phyloP scores from a whole-genome alignment of 1,284 basidiomycete genomes.

The Erythrobasidium hasegawianum region DNA sequence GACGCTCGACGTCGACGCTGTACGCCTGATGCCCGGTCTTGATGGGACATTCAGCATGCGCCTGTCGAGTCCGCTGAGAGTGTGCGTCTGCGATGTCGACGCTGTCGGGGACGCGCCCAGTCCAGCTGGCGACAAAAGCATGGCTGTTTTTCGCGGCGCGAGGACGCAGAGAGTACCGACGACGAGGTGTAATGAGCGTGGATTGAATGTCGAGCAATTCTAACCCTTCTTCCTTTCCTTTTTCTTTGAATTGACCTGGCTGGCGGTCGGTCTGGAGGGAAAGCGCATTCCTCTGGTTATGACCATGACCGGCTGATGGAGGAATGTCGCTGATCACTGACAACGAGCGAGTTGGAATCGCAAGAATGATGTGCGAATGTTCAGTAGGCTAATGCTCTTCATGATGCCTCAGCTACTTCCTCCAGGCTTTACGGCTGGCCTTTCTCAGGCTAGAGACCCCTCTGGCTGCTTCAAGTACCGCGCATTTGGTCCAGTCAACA shows the following conservation, averaged over 20 bases:
- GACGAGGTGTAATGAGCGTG: not conserved
- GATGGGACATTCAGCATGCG: not conserved
- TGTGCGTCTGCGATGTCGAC: not conserved
- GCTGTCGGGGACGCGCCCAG: slow-evolving; percentile 16
- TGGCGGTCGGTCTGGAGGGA: not conserved
- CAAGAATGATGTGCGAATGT: slow-evolving; percentile 2
- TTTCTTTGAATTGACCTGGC: not conserved
- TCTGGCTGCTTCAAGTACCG: slow-evolving; percentile 13
- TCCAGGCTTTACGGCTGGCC: slow-evolving; percentile 32
- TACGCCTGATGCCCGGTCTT: slow-evolving; percentile 23
- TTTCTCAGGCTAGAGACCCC: slow-evolving; percentile 28
- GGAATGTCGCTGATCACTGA: slow-evolving; percentile 33
- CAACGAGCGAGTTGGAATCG: slow-evolving; percentile 18
- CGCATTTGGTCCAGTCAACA: slow-evolving; percentile 28
- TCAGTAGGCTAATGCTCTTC: not conserved
- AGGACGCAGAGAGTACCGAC: not conserved
- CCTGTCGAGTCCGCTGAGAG: too few species aligned
- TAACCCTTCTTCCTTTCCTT: too few species aligned
- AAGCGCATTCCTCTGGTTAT: slow-evolving; percentile 5
- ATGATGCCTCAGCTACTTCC: slow-evolving; percentile 21
- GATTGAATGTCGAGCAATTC: not conserved
- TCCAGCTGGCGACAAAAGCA: slow-evolving; percentile 30
- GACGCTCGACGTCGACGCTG: slow-evolving; percentile 21
- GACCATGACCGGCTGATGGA: not conserved
- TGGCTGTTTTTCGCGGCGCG: too few species aligned